Evolutionary conservation across 2,329 filamentous ascomycete species (phyloP).

Genomic region (Torrubiellomyces zombiae): DNA sequence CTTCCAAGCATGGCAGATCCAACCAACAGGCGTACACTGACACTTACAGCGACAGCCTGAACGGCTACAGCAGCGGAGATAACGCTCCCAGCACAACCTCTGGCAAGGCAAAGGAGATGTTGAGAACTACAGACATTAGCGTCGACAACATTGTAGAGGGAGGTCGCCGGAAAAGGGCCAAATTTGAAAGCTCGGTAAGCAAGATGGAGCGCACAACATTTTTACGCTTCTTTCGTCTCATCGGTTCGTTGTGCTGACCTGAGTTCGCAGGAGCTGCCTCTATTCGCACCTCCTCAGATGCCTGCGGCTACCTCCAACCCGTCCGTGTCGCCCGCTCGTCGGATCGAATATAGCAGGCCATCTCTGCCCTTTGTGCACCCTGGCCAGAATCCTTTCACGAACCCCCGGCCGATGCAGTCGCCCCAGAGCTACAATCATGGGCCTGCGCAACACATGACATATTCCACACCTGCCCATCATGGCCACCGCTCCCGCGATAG

Average conservation of each 20-base stretch:
- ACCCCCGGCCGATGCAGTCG: constrained; percentile 63
- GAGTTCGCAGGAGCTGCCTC: constrained; percentile 67
- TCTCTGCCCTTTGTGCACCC: constrained; percentile 60
- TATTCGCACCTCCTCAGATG: constrained; percentile 89
- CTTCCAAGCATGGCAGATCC: constrained; percentile 48
- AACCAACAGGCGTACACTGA: constrained; percentile 36
- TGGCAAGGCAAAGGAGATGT: constrained; percentile 65
- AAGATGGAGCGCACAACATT: too few species aligned
- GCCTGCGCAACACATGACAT: constrained; percentile 31
- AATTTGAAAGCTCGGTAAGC: constrained; percentile 92
- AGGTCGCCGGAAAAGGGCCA: constrained; percentile 83
- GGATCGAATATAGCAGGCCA: constrained; percentile 54
- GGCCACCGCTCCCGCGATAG: constrained; percentile 50
- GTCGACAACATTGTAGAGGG: constrained; percentile 97
- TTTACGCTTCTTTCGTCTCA: too few species aligned
- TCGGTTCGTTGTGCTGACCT: too few species aligned
- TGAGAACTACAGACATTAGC: constrained; percentile 93
- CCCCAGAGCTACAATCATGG: constrained; percentile 56
- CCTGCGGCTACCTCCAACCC: constrained; percentile 90
- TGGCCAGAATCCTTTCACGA: constrained; percentile 64
- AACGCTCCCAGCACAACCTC: constrained; percentile 56
- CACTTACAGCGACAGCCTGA: constrained; percentile 43
- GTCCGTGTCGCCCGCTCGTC: constrained; percentile 84
- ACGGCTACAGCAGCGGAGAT: constrained; percentile 78
- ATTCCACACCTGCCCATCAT: constrained; percentile 45